These are phyloP conservation scores for Panicum miliaceum DNA, from an alignment of 176 grass and related monocot genomes.

Conservation along the genomic window DNA sequence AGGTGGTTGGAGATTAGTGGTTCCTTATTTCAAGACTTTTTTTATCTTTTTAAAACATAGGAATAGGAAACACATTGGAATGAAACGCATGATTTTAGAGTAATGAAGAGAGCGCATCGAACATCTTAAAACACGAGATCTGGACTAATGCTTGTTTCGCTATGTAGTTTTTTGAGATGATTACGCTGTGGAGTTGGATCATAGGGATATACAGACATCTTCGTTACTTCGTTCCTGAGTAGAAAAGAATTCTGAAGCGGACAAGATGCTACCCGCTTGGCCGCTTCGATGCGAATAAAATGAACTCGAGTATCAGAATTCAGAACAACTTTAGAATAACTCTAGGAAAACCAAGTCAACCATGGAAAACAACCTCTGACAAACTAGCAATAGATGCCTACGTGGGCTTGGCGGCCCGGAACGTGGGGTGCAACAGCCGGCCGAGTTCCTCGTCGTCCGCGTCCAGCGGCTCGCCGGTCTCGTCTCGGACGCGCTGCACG, in stretches of 20 bases:
- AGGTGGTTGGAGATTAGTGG: neutral
- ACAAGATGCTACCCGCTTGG: neutral
- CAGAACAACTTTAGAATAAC: neutral
- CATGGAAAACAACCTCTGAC: neutral
- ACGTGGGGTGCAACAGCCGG: constrained; percentile 64
- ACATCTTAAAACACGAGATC: neutral
- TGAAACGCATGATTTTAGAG: neutral
- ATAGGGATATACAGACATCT: neutral
- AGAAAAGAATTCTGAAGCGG: too few relatives aligned
- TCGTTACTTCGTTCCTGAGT: neutral
- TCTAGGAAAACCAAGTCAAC: neutral
- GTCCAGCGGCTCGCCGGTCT: constrained; percentile 59
- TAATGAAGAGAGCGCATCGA: too few relatives aligned
- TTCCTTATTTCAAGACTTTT: neutral
- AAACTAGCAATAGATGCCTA: constrained; percentile 21
- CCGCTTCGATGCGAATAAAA: too few relatives aligned
- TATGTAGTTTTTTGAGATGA: too few relatives aligned
- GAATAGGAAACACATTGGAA: neutral
- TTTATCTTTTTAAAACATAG: too few relatives aligned
- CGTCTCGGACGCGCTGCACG: constrained; percentile 58
- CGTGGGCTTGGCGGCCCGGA: constrained; percentile 48
- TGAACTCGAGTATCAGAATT: neutral
- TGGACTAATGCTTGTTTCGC: too few relatives aligned
- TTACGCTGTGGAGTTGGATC: too few relatives aligned
- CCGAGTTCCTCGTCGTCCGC: constrained; percentile 56